Percentiles rank a stretch among this genome's conserved stretches.
Evolutionary conservation across 208 protist species (phyloP).

Genomic region (Acanthamoeba pearcei): DNA sequence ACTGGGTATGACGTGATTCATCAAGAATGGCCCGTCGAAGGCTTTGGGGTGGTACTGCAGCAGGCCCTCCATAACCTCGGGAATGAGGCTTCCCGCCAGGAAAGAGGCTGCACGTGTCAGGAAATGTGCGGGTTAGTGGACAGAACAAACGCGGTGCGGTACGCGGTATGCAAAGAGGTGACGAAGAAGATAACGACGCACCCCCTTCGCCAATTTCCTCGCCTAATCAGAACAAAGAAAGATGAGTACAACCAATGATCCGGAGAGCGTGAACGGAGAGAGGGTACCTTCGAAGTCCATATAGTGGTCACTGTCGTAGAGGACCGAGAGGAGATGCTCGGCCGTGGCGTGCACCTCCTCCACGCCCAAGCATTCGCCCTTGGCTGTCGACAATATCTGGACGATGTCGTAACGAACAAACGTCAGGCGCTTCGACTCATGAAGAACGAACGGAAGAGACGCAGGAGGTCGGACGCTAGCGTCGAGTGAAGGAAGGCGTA

Average conservation of each 20-base stretch:
- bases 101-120: neutral
- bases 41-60: constrained; percentile 2
- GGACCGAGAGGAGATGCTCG: neutral
- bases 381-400: constrained; percentile 7
- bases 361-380: neutral
- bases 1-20: constrained; percentile 13
- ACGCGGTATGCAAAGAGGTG: too few species aligned
- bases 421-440: neutral
- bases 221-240: neutral
- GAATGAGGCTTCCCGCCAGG: neutral
- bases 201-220: neutral
- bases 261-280: neutral
- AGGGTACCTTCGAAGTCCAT: neutral
- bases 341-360: neutral
- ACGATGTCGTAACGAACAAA: neutral
- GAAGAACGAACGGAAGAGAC: neutral
- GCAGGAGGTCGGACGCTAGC: too few species aligned
- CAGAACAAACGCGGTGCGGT: too few species aligned
- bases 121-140: neutral
- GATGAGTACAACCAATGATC: neutral
- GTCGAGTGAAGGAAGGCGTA: neutral
- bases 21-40: neutral
- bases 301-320: constrained; percentile 17
- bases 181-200: neutral
- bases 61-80: constrained; percentile 5